A percentile compares a stretch with the other conserved stretches of the same genome.
phyloP scores from a whole-genome alignment of 345 rosid genomes.

The Xanthoceras sorbifolium region DNA sequence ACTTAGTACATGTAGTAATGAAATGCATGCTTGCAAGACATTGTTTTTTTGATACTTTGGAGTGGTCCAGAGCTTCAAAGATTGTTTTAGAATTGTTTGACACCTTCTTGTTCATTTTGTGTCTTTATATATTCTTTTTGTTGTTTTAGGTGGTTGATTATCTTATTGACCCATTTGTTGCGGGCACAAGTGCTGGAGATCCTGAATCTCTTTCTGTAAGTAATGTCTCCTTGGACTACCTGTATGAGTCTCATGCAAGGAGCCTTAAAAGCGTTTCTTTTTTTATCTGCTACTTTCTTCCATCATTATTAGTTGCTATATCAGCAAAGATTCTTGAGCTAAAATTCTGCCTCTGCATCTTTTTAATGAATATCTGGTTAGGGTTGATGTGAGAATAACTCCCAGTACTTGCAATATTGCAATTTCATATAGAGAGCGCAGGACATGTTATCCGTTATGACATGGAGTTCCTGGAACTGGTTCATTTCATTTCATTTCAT shows the following conservation, averaged over 20 bases:
- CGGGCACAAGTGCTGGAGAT: slow-evolving; percentile 88
- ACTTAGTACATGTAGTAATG: slow-evolving; percentile 11
- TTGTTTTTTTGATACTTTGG: slow-evolving; percentile 3
- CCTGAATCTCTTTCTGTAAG: slow-evolving; percentile 94
- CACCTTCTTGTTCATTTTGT: slow-evolving; percentile 17
- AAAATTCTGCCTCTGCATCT: background rate
- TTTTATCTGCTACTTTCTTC: background rate
- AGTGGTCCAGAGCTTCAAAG: background rate
- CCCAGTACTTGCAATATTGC: background rate
- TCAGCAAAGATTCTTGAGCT: background rate
- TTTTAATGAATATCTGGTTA: background rate
- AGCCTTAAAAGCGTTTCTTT: background rate
- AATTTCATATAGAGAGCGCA: slow-evolving; percentile 1
- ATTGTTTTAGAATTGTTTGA: background rate
- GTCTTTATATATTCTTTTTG: slow-evolving; percentile 16
- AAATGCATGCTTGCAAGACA: slow-evolving; percentile 7
- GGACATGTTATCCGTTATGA: slow-evolving; percentile 7
- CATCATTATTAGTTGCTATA: background rate
- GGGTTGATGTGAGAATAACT: background rate
- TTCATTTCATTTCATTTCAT: slow-evolving; percentile 13
- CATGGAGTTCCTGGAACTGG: slow-evolving; percentile 10
- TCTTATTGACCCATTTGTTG: slow-evolving; percentile 91
- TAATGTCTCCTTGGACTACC: slow-evolving; percentile 24
- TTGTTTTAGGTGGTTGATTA: slow-evolving; percentile 84
- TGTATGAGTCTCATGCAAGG: slow-evolving; percentile 23